phyloP scores from a whole-genome alignment of 2,329 filamentous ascomycete species.

The Cadophora sp. region DNA sequence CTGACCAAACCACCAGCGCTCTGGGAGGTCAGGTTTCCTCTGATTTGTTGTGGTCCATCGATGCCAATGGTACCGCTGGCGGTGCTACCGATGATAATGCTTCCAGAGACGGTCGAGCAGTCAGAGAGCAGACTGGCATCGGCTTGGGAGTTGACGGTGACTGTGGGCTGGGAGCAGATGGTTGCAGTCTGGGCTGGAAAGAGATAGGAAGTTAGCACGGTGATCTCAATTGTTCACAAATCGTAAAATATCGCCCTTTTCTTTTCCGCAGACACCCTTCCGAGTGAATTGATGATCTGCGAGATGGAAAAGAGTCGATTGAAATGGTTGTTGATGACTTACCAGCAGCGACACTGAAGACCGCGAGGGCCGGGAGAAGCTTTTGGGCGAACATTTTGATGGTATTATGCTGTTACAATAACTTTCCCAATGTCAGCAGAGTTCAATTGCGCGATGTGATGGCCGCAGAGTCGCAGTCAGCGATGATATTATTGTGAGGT shows the following conservation, averaged over 20 bases:
- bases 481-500: constrained; percentile 26
- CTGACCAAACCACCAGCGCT: constrained; percentile 70
- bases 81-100: constrained; percentile 44
- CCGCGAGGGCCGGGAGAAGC: constrained; percentile 35
- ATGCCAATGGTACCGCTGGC: constrained; percentile 57
- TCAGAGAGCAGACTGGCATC: constrained; percentile 39
- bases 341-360: constrained; percentile 37
- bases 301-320: neutral
- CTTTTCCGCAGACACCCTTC: neutral
- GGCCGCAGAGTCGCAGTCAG: constrained; percentile 29
- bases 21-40: constrained; percentile 61
- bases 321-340: constrained; percentile 29
- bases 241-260: neutral
- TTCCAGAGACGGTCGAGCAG: constrained; percentile 43
- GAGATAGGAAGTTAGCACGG: constrained; percentile 19
- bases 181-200: constrained; percentile 31
- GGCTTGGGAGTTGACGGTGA: constrained; percentile 42
- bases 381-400: constrained; percentile 39
- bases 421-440: constrained; percentile 34
- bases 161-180: constrained; percentile 40
- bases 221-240: neutral
- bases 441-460: constrained; percentile 33
- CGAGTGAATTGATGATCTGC: constrained; percentile 6
- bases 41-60: constrained; percentile 62
- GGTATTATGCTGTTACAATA: constrained; percentile 36